phyloP scores from a whole-genome alignment of 495 filamentous ascomycete species.

The Penicillium antarcticum region DNA sequence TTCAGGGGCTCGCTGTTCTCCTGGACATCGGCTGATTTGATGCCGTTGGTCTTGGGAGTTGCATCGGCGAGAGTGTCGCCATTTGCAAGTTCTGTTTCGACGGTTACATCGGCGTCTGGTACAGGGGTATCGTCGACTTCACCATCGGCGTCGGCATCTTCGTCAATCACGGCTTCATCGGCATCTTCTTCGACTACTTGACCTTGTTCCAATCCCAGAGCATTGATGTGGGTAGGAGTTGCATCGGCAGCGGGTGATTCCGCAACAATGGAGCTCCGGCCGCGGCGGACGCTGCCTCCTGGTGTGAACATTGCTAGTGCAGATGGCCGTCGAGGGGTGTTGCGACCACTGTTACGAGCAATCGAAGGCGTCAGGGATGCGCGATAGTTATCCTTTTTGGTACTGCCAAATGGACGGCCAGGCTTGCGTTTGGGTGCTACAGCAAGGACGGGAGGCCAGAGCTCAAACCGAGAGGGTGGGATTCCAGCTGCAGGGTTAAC shows the following conservation, averaged over 20 bases:
- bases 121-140: slow-evolving; percentile 8
- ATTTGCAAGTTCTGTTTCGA: not conserved
- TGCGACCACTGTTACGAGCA: slow-evolving; percentile 33
- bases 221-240: slow-evolving; percentile 15
- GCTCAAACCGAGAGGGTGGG: slow-evolving; percentile 76
- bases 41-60: slow-evolving; percentile 20
- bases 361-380: slow-evolving; percentile 29
- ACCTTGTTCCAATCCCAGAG: slow-evolving; percentile 12
- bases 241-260: slow-evolving; percentile 32
- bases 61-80: slow-evolving; percentile 3
- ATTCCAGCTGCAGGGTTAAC: slow-evolving; percentile 49
- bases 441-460: slow-evolving; percentile 75
- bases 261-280: slow-evolving; percentile 33
- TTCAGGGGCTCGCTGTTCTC: not conserved
- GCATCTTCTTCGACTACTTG: slow-evolving; percentile 22
- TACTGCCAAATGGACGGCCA: slow-evolving; percentile 44
- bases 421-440: slow-evolving; percentile 41
- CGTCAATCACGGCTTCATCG: slow-evolving; percentile 28
- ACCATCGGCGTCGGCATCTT: slow-evolving; percentile 16
- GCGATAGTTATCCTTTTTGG: slow-evolving; percentile 7
- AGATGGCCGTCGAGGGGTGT: slow-evolving; percentile 35
- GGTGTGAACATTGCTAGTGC: slow-evolving; percentile 28
- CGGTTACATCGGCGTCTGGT: not conserved
- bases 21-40: slow-evolving; percentile 12
- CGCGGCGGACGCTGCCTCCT: slow-evolving; percentile 29